phyloP scores from a whole-genome alignment of 208 protist genomes.

The Leishmania aethiopica region DNA sequence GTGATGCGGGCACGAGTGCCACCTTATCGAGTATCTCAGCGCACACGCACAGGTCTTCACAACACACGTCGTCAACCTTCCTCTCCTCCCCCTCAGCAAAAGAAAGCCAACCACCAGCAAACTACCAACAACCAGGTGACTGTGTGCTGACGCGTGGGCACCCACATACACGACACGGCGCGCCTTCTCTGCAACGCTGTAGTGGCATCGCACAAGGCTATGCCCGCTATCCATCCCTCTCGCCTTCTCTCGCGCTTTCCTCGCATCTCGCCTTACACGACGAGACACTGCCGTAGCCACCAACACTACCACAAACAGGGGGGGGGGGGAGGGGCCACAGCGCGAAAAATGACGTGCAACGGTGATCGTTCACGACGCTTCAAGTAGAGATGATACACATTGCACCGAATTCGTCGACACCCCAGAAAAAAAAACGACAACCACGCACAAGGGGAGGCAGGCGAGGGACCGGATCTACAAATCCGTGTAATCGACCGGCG shows the following conservation, averaged over 20 bases:
- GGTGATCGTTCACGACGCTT: not conserved
- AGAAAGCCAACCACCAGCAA: too few species aligned
- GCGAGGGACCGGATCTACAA: slow-evolving; percentile 24
- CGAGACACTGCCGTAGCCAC: not conserved
- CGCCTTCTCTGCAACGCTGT: too few species aligned
- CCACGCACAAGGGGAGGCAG: too few species aligned
- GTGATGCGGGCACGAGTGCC: not conserved
- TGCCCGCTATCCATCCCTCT: not conserved
- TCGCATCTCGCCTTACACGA: not conserved
- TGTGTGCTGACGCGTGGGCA: too few species aligned
- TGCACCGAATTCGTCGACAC: too few species aligned
- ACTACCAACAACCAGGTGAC: too few species aligned
- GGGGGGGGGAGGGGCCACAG: not conserved
- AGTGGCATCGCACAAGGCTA: too few species aligned
- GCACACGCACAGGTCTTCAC: not conserved
- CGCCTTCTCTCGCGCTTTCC: too few species aligned
- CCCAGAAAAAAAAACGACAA: too few species aligned
- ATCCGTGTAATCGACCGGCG: slow-evolving; percentile 32
- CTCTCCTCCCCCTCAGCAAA: too few species aligned
- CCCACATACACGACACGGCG: too few species aligned
- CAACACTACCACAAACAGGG: not conserved
- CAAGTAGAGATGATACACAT: not conserved
- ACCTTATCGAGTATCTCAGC: too few species aligned
- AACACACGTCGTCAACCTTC: not conserved
- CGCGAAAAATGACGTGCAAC: not conserved